Conservation (phyloP, 495 filamentous ascomycete genomes). For the Cercophora scortea region DNA sequence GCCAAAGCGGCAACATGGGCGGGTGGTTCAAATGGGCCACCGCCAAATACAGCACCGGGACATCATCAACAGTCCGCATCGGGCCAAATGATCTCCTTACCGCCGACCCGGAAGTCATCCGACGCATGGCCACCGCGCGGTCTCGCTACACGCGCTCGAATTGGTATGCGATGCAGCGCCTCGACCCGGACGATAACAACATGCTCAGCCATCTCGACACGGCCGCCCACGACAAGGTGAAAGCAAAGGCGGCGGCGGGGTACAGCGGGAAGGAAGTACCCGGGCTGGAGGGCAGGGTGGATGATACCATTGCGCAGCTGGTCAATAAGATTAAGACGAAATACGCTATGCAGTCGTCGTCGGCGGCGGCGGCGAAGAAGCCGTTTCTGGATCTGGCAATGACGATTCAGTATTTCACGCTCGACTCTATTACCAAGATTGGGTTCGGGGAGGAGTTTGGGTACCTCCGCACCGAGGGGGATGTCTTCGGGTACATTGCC, state of each 20-base stretch:
- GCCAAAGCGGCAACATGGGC: neutral
- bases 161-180: constrained; percentile 22
- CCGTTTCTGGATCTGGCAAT: constrained; percentile 31
- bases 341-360: constrained; percentile 7
- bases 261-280: constrained; percentile 44
- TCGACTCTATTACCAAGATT: constrained; percentile 41
- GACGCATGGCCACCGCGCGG: constrained; percentile 25
- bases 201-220: constrained; percentile 33
- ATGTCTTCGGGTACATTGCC: constrained; percentile 26
- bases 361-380: neutral
- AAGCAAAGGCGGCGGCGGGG: constrained; percentile 28
- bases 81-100: constrained; percentile 41
- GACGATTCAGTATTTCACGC: constrained; percentile 39
- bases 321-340: constrained; percentile 30
- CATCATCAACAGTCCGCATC: constrained; percentile 27
- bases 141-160: constrained; percentile 19
- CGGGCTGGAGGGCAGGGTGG: constrained; percentile 36
- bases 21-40: too few species aligned
- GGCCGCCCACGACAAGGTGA: constrained; percentile 30
- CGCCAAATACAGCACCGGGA: too few species aligned
- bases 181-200: constrained; percentile 30
- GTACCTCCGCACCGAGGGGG: constrained; percentile 35
- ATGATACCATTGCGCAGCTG: constrained; percentile 30
- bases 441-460: constrained; percentile 48
- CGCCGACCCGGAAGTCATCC: constrained; percentile 27